Evolutionary conservation across 352 stramenopile species (phyloP).

Genomic region (Phytophthora syringae): DNA sequence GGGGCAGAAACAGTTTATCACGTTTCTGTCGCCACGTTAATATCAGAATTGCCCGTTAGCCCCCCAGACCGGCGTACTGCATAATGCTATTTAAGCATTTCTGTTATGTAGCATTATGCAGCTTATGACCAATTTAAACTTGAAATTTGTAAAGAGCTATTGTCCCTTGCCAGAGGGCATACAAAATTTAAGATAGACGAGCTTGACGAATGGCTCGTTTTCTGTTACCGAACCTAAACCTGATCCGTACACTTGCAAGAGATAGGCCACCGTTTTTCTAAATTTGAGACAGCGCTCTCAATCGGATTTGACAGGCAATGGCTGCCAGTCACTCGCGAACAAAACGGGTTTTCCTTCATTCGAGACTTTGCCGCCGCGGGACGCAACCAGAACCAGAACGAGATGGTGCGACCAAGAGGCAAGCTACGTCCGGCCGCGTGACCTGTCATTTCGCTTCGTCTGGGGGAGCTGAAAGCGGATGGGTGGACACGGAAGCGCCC

Average conservation of each 20-base stretch:
- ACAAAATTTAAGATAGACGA: background rate
- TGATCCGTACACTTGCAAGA: background rate
- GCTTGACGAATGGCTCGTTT: background rate
- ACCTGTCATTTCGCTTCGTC: no score
- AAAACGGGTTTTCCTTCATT: slow-evolving; percentile 5
- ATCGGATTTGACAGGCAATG: background rate
- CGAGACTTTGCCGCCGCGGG: slow-evolving; percentile 1
- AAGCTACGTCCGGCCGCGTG: no score
- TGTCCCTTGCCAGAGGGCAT: background rate
- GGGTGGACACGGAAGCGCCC: no score
- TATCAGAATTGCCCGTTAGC: no score
- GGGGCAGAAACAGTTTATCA: no score
- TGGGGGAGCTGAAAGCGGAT: no score
- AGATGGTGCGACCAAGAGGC: no score
- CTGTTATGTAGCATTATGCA: background rate
- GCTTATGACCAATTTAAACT: background rate
- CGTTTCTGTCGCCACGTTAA: no score
- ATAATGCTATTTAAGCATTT: background rate
- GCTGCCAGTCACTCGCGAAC: background rate
- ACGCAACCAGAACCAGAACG: no score
- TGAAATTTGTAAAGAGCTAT: background rate
- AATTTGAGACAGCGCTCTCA: background rate
- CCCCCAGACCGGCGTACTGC: background rate
- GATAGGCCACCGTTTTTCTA: background rate
- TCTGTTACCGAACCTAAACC: background rate